A percentile compares a stretch with the other conserved stretches of the same genome.
These are phyloP conservation scores for Talaromyces nanjingensis DNA, from an alignment of 495 filamentous ascomycete genomes.

Conservation along the genomic window DNA sequence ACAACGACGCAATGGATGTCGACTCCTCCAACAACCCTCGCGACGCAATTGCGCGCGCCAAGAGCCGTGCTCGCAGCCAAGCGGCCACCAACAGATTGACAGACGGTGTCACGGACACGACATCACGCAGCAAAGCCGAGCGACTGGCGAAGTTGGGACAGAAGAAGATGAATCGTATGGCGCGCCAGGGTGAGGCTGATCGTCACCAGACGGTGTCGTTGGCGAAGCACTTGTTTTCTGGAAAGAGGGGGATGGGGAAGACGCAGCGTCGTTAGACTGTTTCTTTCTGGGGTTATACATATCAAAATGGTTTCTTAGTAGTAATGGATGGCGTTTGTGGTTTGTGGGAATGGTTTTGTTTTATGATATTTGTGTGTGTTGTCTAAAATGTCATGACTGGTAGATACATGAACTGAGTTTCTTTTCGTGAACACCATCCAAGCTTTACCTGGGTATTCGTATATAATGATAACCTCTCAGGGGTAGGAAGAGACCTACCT, in stretches of 20 bases:
- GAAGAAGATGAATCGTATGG: conserved; percentile 98
- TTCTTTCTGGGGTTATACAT: background rate
- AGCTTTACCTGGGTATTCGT: too few species aligned
- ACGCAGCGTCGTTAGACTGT: conserved; percentile 45
- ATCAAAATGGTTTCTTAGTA: background rate
- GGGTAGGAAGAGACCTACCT: too few species aligned
- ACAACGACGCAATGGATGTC: conserved; percentile 80
- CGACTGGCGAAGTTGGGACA: conserved; percentile 79
- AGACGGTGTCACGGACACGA: conserved; percentile 55
- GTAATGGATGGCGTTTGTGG: conserved; percentile 1
- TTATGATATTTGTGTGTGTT: too few species aligned
- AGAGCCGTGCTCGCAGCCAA: conserved; percentile 73
- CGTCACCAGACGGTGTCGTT: conserved; percentile 75
- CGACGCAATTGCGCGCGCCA: conserved; percentile 61
- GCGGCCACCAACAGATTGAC: conserved; percentile 69
- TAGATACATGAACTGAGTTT: background rate
- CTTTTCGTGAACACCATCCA: background rate
- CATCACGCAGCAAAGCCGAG: conserved; percentile 69
- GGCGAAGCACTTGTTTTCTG: conserved; percentile 76
- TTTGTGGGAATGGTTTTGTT: background rate
- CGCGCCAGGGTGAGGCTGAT: conserved; percentile 92
- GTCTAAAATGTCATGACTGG: background rate
- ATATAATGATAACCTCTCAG: too few species aligned
- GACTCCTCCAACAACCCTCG: conserved; percentile 49
- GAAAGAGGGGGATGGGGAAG: conserved; percentile 55